Evolutionary conservation across 108 stramenopile genomes (phyloP).

Genomic region (Chaetoceros muelleri): DNA sequence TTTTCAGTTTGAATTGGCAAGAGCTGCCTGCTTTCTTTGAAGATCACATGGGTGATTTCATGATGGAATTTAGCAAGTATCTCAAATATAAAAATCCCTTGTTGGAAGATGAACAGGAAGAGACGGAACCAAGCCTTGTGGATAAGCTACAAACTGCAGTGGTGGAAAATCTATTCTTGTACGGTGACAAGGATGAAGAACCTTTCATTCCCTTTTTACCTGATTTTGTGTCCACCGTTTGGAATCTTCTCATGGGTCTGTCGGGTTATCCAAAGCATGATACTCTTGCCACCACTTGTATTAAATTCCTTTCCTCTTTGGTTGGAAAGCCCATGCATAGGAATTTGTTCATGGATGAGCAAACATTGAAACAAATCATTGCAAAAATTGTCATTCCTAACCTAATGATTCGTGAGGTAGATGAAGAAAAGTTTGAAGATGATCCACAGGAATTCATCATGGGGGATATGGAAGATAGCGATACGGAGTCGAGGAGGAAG

Average conservation of each 20-base stretch:
- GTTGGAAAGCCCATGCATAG: slow-evolving; percentile 85
- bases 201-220: slow-evolving; percentile 73
- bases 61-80: slow-evolving; percentile 81
- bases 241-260: slow-evolving; percentile 79
- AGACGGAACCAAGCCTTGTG: slow-evolving; percentile 72
- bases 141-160: slow-evolving; percentile 86
- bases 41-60: slow-evolving; percentile 92
- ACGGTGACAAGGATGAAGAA: slow-evolving; percentile 95
- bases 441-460: slow-evolving; percentile 93
- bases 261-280: slow-evolving; percentile 74
- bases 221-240: slow-evolving; percentile 75
- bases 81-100: slow-evolving; percentile 77
- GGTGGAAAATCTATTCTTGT: slow-evolving; percentile 86
- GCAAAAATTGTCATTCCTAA: slow-evolving; percentile 92
- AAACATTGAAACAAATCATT: slow-evolving; percentile 82
- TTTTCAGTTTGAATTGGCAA: slow-evolving; percentile 93
- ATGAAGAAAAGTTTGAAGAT: slow-evolving; percentile 93
- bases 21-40: slow-evolving; percentile 98
- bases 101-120: slow-evolving; percentile 76
- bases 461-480: slow-evolving; percentile 92
- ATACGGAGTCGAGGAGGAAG: slow-evolving; percentile 87
- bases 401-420: slow-evolving; percentile 78
- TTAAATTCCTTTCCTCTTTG: slow-evolving; percentile 83
- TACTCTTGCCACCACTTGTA: slow-evolving; percentile 78
- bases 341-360: slow-evolving; percentile 64